phyloP scores from a whole-genome alignment of 176 grass and related monocot genomes.

The Rhynchospora pubera region DNA sequence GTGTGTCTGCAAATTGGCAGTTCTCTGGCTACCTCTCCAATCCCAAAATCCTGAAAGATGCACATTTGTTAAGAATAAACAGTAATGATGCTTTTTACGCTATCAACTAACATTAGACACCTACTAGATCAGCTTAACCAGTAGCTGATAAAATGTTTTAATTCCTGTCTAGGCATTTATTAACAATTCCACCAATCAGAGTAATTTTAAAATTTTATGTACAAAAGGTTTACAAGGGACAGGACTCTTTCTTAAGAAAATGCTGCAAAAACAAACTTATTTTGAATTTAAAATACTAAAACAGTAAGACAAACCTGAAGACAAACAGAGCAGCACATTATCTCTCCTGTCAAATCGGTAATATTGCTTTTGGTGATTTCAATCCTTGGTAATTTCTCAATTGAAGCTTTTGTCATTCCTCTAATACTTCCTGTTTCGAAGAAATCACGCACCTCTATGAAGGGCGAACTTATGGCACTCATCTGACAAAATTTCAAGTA shows the following conservation, averaged over 20 bases:
- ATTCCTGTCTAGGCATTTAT: not conserved
- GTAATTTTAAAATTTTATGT: not conserved
- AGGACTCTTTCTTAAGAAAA: not conserved
- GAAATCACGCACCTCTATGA: constrained; percentile 61
- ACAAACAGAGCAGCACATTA: constrained; percentile 76
- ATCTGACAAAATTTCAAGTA: constrained; percentile 35
- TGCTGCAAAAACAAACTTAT: not conserved
- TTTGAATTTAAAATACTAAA: not conserved
- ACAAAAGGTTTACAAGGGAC: not conserved
- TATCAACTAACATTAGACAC: not conserved
- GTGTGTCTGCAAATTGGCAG: constrained; percentile 53
- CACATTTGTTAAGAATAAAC: not conserved
- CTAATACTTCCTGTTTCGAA: constrained; percentile 43
- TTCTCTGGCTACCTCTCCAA: constrained; percentile 45
- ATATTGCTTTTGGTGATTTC: constrained; percentile 29
- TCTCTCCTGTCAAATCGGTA: constrained; percentile 46
- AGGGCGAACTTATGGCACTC: constrained; percentile 70
- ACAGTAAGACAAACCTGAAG: constrained; percentile 40
- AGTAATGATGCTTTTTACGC: not conserved
- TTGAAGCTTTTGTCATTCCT: constrained; percentile 32
- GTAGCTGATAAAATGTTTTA: not conserved
- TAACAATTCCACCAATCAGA: not conserved
- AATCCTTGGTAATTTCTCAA: constrained; percentile 49
- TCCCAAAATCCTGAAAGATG: constrained; percentile 42
- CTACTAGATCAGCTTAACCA: not conserved